Evolutionary conservation across 345 rosid species (phyloP).

Genomic region (Theobroma cacao): DNA sequence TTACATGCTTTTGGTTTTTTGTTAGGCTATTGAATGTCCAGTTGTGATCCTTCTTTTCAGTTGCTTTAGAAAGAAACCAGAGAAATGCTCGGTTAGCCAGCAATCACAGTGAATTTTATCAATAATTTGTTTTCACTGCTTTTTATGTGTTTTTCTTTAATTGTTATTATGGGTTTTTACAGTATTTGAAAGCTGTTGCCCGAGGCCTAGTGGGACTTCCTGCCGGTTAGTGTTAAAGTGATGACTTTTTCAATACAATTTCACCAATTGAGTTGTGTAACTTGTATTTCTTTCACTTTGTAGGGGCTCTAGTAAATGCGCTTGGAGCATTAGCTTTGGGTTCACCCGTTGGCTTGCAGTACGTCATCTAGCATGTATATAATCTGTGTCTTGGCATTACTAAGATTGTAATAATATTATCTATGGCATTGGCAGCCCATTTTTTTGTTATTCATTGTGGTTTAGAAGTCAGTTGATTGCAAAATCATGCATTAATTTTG

Average conservation of each 20-base stretch:
- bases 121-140: neutral
- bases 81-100: slow-evolving; percentile 52
- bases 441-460: neutral
- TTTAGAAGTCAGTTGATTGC: neutral
- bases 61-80: slow-evolving; percentile 45
- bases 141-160: neutral
- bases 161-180: slow-evolving; percentile 23
- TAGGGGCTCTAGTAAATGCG: slow-evolving; percentile 74
- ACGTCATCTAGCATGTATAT: slow-evolving; percentile 28
- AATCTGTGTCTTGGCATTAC: neutral
- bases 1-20: neutral
- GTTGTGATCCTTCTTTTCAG: slow-evolving; percentile 55
- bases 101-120: neutral
- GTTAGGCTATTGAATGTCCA: slow-evolving; percentile 49
- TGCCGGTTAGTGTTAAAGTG: slow-evolving; percentile 50
- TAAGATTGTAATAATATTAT: neutral
- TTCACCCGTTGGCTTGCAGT: slow-evolving; percentile 77
- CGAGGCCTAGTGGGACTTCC: slow-evolving; percentile 65
- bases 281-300: slow-evolving; percentile 6
- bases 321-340: slow-evolving; percentile 83
- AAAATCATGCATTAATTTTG: slow-evolving; percentile 12
- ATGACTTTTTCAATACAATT: neutral
- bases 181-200: slow-evolving; percentile 63
- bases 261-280: neutral
- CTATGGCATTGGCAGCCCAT: neutral